Percentiles rank a stretch among this genome's conserved stretches.
phyloP scores from a whole-genome alignment of 176 grass and related monocot species.

The Avena eriantha region DNA sequence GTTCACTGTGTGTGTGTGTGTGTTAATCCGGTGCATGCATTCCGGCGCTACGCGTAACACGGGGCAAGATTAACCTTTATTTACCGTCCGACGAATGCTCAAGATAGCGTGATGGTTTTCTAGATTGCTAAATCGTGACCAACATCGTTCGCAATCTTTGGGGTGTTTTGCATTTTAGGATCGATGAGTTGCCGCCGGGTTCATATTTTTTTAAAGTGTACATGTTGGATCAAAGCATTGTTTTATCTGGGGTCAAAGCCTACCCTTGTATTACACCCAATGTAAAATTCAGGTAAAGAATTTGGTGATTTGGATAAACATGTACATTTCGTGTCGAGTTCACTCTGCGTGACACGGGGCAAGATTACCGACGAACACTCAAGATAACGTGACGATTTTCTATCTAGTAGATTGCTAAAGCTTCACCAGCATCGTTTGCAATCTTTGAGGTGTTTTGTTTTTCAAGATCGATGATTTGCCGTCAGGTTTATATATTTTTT shows the following conservation, averaged over 20 bases:
- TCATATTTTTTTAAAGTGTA: too few relatives aligned
- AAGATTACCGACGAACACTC: not conserved
- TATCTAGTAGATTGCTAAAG: too few relatives aligned
- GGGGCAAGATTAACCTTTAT: too few relatives aligned
- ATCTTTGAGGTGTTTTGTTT: not conserved
- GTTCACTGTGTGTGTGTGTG: too few relatives aligned
- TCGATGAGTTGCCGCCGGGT: not conserved
- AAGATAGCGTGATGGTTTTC: not conserved
- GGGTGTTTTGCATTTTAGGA: not conserved
- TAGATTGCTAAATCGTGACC: not conserved
- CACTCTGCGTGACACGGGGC: too few relatives aligned
- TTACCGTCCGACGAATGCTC: not conserved
- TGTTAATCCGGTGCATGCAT: not conserved
- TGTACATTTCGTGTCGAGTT: too few relatives aligned
- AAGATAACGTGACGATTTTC: not conserved
- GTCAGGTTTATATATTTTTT: too few relatives aligned
- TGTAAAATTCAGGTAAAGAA: too few relatives aligned
- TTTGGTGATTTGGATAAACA: too few relatives aligned
- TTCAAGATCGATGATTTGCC: not conserved
- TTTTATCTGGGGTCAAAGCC: too few relatives aligned
- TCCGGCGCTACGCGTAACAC: not conserved
- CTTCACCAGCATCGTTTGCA: not conserved
- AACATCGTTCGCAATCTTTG: not conserved
- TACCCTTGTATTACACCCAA: too few relatives aligned
- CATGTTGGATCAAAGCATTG: too few relatives aligned